These are phyloP conservation scores for Lagenidium giganteum DNA, from an alignment of 352 stramenopile species.

Conservation along the genomic window DNA sequence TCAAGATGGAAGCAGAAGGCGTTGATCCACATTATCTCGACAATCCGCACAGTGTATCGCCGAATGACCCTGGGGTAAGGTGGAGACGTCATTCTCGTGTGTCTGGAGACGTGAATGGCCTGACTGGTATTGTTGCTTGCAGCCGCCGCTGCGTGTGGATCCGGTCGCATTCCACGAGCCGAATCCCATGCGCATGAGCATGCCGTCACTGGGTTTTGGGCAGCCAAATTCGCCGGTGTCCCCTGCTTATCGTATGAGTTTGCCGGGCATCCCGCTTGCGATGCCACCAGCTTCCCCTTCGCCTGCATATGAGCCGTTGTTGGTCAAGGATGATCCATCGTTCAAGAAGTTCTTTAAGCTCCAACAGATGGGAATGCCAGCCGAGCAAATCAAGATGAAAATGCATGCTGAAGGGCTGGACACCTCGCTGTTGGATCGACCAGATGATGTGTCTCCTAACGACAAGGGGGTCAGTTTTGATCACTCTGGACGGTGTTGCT, in stretches of 20 bases:
- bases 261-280: slow-evolving; percentile 18
- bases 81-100: slow-evolving; percentile 1
- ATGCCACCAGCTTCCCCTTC: slow-evolving; percentile 9
- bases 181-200: slow-evolving; percentile 9
- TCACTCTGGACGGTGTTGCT: background rate
- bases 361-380: slow-evolving; percentile 73
- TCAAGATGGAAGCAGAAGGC: slow-evolving; percentile 84
- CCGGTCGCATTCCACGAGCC: background rate
- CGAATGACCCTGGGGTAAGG: slow-evolving; percentile 77
- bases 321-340: slow-evolving; percentile 70
- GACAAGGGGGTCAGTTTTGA: slow-evolving; percentile 55
- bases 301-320: slow-evolving; percentile 55
- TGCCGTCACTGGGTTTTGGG: slow-evolving; percentile 10
- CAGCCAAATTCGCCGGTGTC: slow-evolving; percentile 1
- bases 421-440: slow-evolving; percentile 52
- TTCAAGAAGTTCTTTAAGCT: slow-evolving; percentile 85
- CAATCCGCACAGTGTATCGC: slow-evolving; percentile 50
- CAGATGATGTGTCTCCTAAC: slow-evolving; percentile 74
- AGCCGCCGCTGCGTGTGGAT: slow-evolving; percentile 19
- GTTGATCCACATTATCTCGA: slow-evolving; percentile 64
- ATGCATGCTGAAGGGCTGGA: slow-evolving; percentile 72
- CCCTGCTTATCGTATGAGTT: slow-evolving; percentile 16
- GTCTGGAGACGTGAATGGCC: too few species aligned
- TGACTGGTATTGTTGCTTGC: slow-evolving; percentile 1
- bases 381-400: slow-evolving; percentile 80